phyloP scores from a whole-genome alignment of 2,329 filamentous ascomycete species.

The Pezicula carpinea region DNA sequence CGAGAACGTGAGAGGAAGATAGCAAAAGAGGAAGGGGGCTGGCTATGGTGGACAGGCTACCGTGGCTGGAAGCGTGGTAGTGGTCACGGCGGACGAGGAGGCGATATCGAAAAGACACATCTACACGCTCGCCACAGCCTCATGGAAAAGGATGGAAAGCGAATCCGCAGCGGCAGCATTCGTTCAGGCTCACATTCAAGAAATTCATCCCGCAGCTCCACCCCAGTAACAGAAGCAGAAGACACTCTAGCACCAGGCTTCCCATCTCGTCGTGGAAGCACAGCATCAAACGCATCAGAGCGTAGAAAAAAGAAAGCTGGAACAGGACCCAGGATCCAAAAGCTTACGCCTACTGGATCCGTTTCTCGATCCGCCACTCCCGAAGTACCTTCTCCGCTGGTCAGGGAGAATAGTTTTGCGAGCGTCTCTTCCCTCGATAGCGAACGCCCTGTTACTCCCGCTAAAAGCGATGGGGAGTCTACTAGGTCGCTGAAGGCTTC shows the following conservation, averaged over 20 bases:
- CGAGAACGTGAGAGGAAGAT: conserved; percentile 63
- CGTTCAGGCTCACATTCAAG: conserved; percentile 27
- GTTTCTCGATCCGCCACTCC: conserved; percentile 23
- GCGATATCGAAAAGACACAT: conserved; percentile 27
- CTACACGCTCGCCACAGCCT: conserved; percentile 18
- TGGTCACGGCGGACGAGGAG: conserved; percentile 6
- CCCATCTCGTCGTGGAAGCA: conserved; percentile 21
- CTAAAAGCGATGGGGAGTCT: conserved; percentile 15
- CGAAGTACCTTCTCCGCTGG: conserved; percentile 25
- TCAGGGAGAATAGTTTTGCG: conserved; percentile 25
- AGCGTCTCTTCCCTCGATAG: conserved; percentile 26
- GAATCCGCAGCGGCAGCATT: conserved; percentile 24
- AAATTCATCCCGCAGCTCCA: conserved; percentile 31
- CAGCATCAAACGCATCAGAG: conserved; percentile 23
- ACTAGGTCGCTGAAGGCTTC: conserved; percentile 11
- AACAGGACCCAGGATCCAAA: conserved; percentile 13
- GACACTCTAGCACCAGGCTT: conserved; percentile 19
- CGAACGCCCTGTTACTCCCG: conserved; percentile 19
- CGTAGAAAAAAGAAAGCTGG: conserved; percentile 24
- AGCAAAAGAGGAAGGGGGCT: conserved; percentile 63
- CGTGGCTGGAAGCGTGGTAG: conserved; percentile 40
- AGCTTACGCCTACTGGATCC: conserved; percentile 21
- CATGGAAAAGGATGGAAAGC: conserved; percentile 24
- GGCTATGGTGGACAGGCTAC: conserved; percentile 86
- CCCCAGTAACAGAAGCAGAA: conserved; percentile 26